Percentiles rank a stretch among this genome's conserved stretches.
Evolutionary conservation across 2,329 filamentous ascomycete species (phyloP).

Genomic region (Colletotrichum echinochloae): DNA sequence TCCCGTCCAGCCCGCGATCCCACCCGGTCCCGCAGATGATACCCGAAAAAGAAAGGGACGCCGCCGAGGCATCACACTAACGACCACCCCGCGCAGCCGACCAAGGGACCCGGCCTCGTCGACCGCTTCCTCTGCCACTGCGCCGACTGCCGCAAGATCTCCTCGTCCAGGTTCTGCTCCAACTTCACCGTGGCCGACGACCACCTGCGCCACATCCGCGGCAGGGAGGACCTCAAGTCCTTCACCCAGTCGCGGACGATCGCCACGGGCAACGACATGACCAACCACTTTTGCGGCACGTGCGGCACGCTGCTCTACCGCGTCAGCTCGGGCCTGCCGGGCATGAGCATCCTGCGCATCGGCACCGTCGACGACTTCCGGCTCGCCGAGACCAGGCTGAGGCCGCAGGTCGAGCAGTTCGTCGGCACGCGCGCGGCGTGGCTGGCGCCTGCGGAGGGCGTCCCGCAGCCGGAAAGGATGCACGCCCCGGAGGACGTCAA

Average conservation of each 20-base stretch:
- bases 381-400: conserved; percentile 68
- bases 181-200: conserved; percentile 65
- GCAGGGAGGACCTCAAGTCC: conserved; percentile 62
- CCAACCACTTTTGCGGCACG: conserved; percentile 69
- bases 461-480: conserved; percentile 42
- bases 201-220: conserved; percentile 62
- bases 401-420: conserved; percentile 65
- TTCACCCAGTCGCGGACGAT: conserved; percentile 62
- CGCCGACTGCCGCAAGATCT: conserved; percentile 71
- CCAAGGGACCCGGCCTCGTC: conserved; percentile 57
- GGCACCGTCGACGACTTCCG: conserved; percentile 73
- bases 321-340: conserved; percentile 57
- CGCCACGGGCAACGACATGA: conserved; percentile 63
- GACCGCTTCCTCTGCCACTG: conserved; percentile 70
- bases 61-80: background rate
- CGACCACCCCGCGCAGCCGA: conserved; percentile 51
- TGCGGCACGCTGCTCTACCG: conserved; percentile 74
- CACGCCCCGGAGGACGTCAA: background rate
- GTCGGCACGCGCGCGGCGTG: conserved; percentile 64
- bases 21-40: rapidly evolving
- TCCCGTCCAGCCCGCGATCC: conserved; percentile 18
- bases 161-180: conserved; percentile 71
- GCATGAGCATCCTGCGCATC: conserved; percentile 61
- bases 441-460: conserved; percentile 47
- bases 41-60: background rate